phyloP scores from a whole-genome alignment of 179 eudicot genomes.

The Patellifolia procumbens region DNA sequence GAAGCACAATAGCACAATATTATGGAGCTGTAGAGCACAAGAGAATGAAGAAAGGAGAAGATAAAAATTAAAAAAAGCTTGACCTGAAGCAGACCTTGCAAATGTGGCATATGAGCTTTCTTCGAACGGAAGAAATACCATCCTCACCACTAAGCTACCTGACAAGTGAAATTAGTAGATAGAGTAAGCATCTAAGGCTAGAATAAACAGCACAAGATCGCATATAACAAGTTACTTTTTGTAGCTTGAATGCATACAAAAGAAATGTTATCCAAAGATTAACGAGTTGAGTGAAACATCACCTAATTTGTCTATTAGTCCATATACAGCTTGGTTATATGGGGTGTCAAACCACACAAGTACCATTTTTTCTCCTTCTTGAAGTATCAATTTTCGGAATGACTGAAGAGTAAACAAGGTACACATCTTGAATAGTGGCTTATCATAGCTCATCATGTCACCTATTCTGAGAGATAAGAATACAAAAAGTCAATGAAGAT shows the following conservation, averaged over 20 bases:
- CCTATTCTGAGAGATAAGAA: conserved; percentile 47
- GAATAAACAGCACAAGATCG: neutral
- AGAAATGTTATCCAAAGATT: conserved; percentile 11
- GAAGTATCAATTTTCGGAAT: conserved; percentile 79
- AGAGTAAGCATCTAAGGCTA: conserved; percentile 12
- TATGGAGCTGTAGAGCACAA: neutral
- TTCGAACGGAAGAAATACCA: conserved; percentile 96
- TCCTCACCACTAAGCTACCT: conserved; percentile 98
- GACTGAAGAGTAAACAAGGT: conserved; percentile 83
- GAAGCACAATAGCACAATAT: neutral
- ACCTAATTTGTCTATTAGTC: conserved; percentile 98
- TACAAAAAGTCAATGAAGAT: conserved; percentile 15
- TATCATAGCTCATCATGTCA: conserved; percentile 47
- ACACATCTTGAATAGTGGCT: conserved; percentile 76
- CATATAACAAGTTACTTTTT: neutral
- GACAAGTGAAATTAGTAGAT: conserved; percentile 25
- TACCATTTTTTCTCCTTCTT: conserved; percentile 99
- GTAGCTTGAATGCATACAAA: neutral
- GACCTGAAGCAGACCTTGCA: conserved; percentile 99
- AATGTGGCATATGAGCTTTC: conserved; percentile 93
- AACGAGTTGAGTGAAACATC: conserved; percentile 20
- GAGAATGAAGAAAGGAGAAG: conserved; percentile 13
- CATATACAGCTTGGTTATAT: conserved; percentile 97
- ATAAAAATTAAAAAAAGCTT: conserved; percentile 30
- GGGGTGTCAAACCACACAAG: conserved; percentile 99